Conservation (phyloP, 2,329 filamentous ascomycete genomes). For the Colletotrichum scovillei region DNA sequence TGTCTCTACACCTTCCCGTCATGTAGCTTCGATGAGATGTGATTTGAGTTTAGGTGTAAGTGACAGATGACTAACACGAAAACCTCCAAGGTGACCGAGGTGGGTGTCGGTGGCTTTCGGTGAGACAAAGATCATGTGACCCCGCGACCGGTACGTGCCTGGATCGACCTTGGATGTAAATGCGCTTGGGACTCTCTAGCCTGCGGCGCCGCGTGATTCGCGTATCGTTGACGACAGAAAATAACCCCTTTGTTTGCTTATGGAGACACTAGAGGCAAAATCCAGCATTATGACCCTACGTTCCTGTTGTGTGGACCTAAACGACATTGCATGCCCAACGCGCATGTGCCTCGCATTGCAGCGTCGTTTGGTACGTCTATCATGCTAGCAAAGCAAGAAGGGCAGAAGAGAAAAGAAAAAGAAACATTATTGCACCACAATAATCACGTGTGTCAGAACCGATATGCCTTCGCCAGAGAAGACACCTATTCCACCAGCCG, state of each 20-base stretch:
- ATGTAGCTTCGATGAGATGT: background rate
- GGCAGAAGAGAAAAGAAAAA: background rate
- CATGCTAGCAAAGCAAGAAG: background rate
- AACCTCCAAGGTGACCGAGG: background rate
- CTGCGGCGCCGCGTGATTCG: slow-evolving; percentile 22
- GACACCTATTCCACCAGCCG: slow-evolving; percentile 44
- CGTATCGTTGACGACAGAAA: background rate
- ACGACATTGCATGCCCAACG: slow-evolving; percentile 3
- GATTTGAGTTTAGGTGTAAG: background rate
- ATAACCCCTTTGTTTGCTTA: slow-evolving; percentile 15
- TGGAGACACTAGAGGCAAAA: background rate
- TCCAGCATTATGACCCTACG: background rate
- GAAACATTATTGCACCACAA: background rate
- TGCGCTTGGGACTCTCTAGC: slow-evolving; percentile 17
- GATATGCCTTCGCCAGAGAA: slow-evolving; percentile 17
- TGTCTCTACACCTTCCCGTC: background rate
- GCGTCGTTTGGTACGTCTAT: background rate
- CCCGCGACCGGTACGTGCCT: slow-evolving; percentile 14
- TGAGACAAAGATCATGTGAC: slow-evolving; percentile 18
- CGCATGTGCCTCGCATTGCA: background rate
- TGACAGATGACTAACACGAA: background rate
- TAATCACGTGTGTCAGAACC: background rate
- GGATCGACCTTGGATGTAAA: slow-evolving; percentile 3
- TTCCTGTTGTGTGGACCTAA: background rate
- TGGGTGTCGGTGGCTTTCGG: too few relatives aligned